Evolutionary conservation across 805 yeast genomes (phyloP), one percentile per base, ranked within the genome.

Genomic region (Hemisphaericaspora nanyangensis): DNA sequence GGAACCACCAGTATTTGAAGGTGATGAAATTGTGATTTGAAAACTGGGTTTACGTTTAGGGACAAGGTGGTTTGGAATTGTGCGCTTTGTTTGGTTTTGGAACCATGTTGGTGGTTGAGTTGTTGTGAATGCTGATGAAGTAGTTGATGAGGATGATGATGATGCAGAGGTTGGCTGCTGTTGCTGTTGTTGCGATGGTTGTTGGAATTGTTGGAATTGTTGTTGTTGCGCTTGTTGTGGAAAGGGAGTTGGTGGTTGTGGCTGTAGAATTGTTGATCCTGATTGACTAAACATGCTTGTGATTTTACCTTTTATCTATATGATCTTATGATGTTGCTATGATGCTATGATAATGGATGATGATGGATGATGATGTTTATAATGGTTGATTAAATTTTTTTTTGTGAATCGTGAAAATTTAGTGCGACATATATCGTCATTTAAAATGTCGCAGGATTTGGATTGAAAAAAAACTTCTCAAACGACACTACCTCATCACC

Each of bases 21-120:
- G 11, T 7, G 43, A 31, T n/a, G 36, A 27, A 7, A 27, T 45
- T 5, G 49, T 37, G 17, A 68, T 53, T 37, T 64, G 72, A 47
- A 68, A 65, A 4, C 70, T 69, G 4, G 67, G 53, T 35, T 66
- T 66, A 45, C 62, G 59, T 45, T 61, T 64, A 33, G 72, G 61
- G 8, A 62, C 63, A 36, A 68, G 56, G 37, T 68, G 74, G 39
- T 66, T 68, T 19, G 70, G 70, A 33, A 68, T 66, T 8, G 62
- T 59, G 38, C 72, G 48, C 37, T 55, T 58, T 35, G 57, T 54
- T 17, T 60, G 48, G 34, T 65, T 54, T 29, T 58, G 61, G 40
- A 58, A 54, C 74, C 74, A 66, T n/a, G 54, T 34, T 7, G 70
- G 70, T 36, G 54, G 55, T 35, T 43, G 39, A n/a, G 26, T 20